These are phyloP conservation scores for Chenopodium berlandieri DNA, from an alignment of 148 eudicot species.

Conservation along the genomic window DNA sequence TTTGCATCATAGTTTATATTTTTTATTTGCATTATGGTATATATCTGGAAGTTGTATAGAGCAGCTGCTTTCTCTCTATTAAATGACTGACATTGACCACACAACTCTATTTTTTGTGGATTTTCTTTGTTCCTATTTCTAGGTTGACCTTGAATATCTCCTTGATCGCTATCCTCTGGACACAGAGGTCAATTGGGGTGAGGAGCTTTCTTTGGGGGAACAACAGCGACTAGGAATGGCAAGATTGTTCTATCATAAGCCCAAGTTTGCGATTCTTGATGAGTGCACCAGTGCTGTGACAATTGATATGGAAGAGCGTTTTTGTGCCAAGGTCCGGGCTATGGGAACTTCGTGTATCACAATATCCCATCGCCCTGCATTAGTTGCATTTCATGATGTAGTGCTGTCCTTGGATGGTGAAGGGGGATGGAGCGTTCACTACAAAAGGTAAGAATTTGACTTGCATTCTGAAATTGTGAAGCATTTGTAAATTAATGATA, in stretches of 20 bases:
- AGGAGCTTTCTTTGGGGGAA: constrained; percentile 91
- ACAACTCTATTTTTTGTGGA: constrained; percentile 7
- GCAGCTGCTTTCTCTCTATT: background rate
- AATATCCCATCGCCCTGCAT: constrained; percentile 97
- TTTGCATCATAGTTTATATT: background rate
- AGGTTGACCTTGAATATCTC: constrained; percentile 97
- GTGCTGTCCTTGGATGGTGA: constrained; percentile 96
- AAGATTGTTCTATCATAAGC: constrained; percentile 96
- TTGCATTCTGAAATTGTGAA: background rate
- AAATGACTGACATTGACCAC: background rate
- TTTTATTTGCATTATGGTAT: background rate
- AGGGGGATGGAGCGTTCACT: constrained; percentile 93
- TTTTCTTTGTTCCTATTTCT: constrained; percentile 10
- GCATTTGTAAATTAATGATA: background rate
- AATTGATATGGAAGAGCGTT: constrained; percentile 98
- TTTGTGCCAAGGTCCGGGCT: constrained; percentile 93
- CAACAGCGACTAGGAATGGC: constrained; percentile 99
- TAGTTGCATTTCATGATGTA: constrained; percentile 97
- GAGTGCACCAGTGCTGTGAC: constrained; percentile 99
- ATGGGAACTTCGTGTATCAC: constrained; percentile 99
- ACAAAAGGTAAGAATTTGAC: constrained; percentile 53
- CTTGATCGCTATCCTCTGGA: constrained; percentile 91
- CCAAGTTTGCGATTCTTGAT: constrained; percentile 97
- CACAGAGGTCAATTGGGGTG: constrained; percentile 97
- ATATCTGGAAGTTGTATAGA: constrained; percentile 9